These are phyloP conservation scores for Colletotrichum sp. DNA, from an alignment of 2,329 filamentous ascomycete species.

Conservation along the genomic window DNA sequence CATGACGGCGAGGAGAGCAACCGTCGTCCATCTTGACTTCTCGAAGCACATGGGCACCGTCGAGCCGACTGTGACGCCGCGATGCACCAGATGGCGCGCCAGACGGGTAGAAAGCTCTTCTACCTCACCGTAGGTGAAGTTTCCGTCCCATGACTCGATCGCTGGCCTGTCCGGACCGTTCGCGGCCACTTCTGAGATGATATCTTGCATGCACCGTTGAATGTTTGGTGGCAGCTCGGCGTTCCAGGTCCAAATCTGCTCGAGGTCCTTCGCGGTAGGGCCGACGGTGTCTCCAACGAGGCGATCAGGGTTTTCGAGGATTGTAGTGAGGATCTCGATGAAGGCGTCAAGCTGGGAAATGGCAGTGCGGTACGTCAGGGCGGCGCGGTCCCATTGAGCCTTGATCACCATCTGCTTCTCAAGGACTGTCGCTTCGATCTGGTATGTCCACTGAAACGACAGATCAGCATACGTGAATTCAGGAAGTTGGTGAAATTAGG, in stretches of 20 bases:
- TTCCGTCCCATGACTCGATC: conserved; percentile 56
- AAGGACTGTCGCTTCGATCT: conserved; percentile 20
- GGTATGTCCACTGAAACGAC: conserved; percentile 26
- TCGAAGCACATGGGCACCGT: conserved; percentile 57
- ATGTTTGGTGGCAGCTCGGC: conserved; percentile 43
- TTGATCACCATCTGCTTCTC: conserved; percentile 18
- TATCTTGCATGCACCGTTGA: conserved; percentile 50
- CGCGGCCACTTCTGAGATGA: conserved; percentile 44
- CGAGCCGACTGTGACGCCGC: conserved; percentile 42
- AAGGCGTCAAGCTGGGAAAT: conserved; percentile 23
- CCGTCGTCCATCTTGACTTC: conserved; percentile 51
- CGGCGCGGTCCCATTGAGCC: conserved; percentile 23
- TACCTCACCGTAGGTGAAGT: conserved; percentile 50
- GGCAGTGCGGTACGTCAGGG: conserved; percentile 21
- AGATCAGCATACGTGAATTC: neutral
- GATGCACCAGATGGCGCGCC: conserved; percentile 40
- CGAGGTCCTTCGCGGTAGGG: conserved; percentile 40
- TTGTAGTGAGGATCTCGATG: conserved; percentile 22
- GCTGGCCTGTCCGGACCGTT: conserved; percentile 44
- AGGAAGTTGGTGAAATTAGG: neutral
- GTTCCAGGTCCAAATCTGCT: conserved; percentile 54
- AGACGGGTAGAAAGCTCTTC: conserved; percentile 46
- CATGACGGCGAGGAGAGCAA: conserved; percentile 52
- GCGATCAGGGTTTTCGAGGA: conserved; percentile 18
- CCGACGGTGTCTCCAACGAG: conserved; percentile 15